A percentile compares a stretch with the other conserved stretches of the same genome.
Conservation (phyloP, 768 basidiomycete genomes). For the Paxillus involutus region DNA sequence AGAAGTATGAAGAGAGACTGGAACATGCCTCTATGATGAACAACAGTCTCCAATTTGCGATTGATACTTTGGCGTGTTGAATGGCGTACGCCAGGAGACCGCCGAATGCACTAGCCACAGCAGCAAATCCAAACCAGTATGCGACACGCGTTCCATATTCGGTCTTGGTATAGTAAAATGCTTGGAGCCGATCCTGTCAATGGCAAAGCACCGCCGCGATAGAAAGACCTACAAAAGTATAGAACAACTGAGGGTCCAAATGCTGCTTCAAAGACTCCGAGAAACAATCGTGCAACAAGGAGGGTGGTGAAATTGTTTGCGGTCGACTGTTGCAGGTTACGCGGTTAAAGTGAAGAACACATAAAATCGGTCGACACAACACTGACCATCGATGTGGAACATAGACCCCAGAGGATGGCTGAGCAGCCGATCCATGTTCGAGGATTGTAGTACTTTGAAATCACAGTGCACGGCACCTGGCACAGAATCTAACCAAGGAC, state of each 20-base stretch:
- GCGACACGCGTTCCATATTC: slow-evolving; percentile 48
- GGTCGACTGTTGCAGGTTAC: slow-evolving; percentile 17
- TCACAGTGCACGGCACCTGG: slow-evolving; percentile 66
- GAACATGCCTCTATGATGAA: slow-evolving; percentile 27
- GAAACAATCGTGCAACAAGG: slow-evolving; percentile 28
- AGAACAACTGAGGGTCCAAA: slow-evolving; percentile 33
- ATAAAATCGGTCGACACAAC: neutral
- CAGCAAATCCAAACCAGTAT: slow-evolving; percentile 58
- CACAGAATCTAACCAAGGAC: slow-evolving; percentile 52
- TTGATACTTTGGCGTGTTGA: slow-evolving; percentile 36
- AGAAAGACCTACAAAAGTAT: slow-evolving; percentile 26
- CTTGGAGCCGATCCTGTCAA: slow-evolving; percentile 21
- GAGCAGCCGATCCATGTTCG: slow-evolving; percentile 67
- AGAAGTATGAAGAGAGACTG: too few species aligned
- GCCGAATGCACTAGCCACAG: slow-evolving; percentile 55
- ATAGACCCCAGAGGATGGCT: slow-evolving; percentile 72
- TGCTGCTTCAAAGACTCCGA: slow-evolving; percentile 36
- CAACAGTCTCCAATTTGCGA: slow-evolving; percentile 42
- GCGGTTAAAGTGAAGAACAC: neutral
- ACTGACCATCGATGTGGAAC: slow-evolving; percentile 67
- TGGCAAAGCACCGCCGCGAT: slow-evolving; percentile 13
- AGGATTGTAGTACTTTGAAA: slow-evolving; percentile 70
- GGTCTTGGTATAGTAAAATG: slow-evolving; percentile 49
- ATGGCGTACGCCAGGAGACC: slow-evolving; percentile 56
- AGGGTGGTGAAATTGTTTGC: slow-evolving; percentile 27